Evolutionary conservation across 129 eudicot genomes (phyloP), one percentile per base, ranked within the genome.

Genomic region (Flaveria bidentis): DNA sequence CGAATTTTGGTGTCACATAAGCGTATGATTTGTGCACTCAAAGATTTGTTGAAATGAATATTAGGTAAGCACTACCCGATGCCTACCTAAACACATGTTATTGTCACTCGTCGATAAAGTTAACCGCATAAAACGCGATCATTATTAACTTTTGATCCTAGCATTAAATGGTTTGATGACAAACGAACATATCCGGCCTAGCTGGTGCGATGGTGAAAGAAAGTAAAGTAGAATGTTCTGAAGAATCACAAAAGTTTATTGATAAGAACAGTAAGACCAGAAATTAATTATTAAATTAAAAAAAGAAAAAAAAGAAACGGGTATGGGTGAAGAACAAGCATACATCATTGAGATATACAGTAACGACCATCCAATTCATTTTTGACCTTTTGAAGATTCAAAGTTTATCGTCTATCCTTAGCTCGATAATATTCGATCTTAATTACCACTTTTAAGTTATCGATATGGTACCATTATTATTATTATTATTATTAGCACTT

Each of bases 171-270:
- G 46, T 49, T 57, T 69, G 76, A 72, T 36, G 41, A 60, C 65
- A 78, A 78, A 70, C 42, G 39, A 33, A 33, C 39, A 33, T 33
- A 33, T 33, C 39, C 39, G 39, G 39, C 53, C 51, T 55, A 78
- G 68, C 61, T 68, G 72, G 68, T 69, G 62, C 45, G 71, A 78
- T 70, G 30, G 61, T 60, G 71, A 78, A 70, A 69, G 42, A 78
- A 70, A 70, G 76, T 58, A 70, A 63, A 60, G 65, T 46, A 70
- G 64, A 78, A 70, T 78, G 82, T 71, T 60, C 2, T 52, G 28
- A 70, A 60, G 76, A 70, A 78, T 78, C 71, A 22, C 39, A 28
- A 69, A 78, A 78, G 82, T 45, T 70, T 47, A 26, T 78, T 78
- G 71, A 78, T 72, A 70, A 60, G 82, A 78, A 78, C 47, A 47